Conservation (phyloP, 352 stramenopile genomes). For the Pythium phragmitis region DNA sequence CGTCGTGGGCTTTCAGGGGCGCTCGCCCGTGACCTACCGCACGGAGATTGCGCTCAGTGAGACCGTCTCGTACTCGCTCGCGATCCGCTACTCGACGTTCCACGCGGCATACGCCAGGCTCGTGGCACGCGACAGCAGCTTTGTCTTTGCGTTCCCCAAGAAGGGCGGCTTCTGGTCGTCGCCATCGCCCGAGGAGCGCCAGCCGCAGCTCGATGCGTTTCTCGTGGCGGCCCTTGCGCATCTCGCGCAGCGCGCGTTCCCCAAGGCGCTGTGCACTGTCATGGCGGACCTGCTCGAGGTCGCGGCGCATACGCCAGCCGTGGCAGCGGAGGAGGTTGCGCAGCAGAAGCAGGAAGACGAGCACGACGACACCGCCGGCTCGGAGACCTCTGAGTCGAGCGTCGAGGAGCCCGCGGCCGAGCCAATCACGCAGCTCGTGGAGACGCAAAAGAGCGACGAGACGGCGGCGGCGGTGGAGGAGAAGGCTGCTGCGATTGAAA, state of each 20-base stretch:
- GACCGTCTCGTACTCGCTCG: conserved; percentile 37
- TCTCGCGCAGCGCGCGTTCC: conserved; percentile 42
- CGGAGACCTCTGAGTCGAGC: conserved; percentile 24
- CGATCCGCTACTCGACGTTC: conserved; percentile 68
- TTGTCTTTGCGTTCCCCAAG: conserved; percentile 59
- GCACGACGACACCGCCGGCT: conserved; percentile 17
- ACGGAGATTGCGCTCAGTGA: conserved; percentile 41
- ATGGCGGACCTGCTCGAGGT: conserved; percentile 62
- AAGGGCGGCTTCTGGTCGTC: conserved; percentile 67
- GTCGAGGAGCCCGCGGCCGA: conserved; percentile 13
- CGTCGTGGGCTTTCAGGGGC: conserved; percentile 45
- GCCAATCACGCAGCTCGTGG: conserved; percentile 20
- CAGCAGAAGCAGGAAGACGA: conserved; percentile 21
- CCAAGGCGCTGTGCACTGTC: conserved; percentile 40
- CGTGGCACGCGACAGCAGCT: conserved; percentile 42
- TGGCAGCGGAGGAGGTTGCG: neutral
- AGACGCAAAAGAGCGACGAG: conserved; percentile 9
- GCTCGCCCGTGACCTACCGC: conserved; percentile 54
- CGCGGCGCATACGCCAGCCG: conserved; percentile 27
- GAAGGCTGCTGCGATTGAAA: conserved; percentile 22
- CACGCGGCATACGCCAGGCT: conserved; percentile 56
- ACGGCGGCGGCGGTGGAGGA: conserved; percentile 20
- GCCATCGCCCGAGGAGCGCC: conserved; percentile 48
- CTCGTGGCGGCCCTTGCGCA: conserved; percentile 51
- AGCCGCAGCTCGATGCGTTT: conserved; percentile 67